Percentiles rank a stretch among this genome's conserved stretches.
phyloP scores from a whole-genome alignment of 2,329 filamentous ascomycete genomes.

The Pseudovirgaria hyperparasitica region DNA sequence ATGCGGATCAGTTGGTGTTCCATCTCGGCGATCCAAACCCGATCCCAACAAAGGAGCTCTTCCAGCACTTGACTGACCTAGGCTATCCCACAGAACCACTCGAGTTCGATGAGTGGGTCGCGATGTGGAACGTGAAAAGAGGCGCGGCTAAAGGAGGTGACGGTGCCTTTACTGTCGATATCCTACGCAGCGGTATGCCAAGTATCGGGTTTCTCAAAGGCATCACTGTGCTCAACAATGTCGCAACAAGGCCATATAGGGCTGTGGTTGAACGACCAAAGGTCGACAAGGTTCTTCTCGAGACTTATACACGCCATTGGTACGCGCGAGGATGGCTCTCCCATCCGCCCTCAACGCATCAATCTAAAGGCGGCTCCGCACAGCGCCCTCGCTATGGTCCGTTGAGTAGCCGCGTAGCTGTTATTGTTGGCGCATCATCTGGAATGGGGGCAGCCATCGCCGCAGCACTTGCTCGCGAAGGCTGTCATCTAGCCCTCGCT shows the following conservation, averaged over 20 bases:
- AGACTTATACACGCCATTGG: slow-evolving; percentile 70
- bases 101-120: slow-evolving; percentile 61
- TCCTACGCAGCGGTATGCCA: slow-evolving; percentile 71
- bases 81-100: slow-evolving; percentile 58
- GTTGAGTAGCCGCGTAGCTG: slow-evolving; percentile 55
- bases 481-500: slow-evolving; percentile 58
- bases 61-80: slow-evolving; percentile 49
- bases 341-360: slow-evolving; percentile 42
- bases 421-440: slow-evolving; percentile 68
- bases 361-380: slow-evolving; percentile 31
- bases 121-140: slow-evolving; percentile 59
- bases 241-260: slow-evolving; percentile 49
- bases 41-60: slow-evolving; percentile 52
- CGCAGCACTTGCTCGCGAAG: slow-evolving; percentile 53
- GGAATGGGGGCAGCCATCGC: slow-evolving; percentile 69
- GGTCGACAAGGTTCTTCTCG: slow-evolving; percentile 56
- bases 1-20: slow-evolving; percentile 52
- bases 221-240: slow-evolving; percentile 62
- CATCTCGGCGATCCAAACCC: slow-evolving; percentile 64
- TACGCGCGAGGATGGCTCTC: slow-evolving; percentile 68
- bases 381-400: slow-evolving; percentile 41
- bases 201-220: slow-evolving; percentile 56
- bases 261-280: slow-evolving; percentile 50
- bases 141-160: slow-evolving; percentile 52
- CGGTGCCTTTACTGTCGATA: slow-evolving; percentile 64